Evolutionary conservation across 306 rosid species (phyloP).

Genomic region (Purshia tridentata): DNA sequence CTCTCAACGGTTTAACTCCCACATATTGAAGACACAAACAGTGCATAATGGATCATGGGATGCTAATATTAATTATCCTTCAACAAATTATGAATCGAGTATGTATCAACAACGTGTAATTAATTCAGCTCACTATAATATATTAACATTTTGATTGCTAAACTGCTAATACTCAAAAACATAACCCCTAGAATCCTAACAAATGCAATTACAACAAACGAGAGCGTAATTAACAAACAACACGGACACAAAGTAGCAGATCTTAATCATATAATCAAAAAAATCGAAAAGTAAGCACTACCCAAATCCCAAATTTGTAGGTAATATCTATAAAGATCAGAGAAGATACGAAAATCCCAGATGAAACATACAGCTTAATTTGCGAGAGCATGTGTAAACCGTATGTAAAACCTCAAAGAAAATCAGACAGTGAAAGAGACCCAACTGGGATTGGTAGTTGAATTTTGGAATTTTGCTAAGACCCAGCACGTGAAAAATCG

Average conservation of each 20-base stretch:
- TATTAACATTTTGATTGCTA: neutral
- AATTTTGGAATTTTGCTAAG: neutral
- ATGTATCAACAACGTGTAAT: neutral
- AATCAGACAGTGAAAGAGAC: neutral
- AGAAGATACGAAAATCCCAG: neutral
- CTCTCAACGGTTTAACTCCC: neutral
- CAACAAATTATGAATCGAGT: neutral
- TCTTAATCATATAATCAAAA: constrained; percentile 2
- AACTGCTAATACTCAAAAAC: neutral
- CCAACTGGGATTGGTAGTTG: constrained; percentile 11
- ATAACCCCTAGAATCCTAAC: neutral
- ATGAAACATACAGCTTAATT: neutral
- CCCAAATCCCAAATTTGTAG: neutral
- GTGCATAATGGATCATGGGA: neutral
- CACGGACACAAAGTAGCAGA: neutral
- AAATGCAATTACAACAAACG: neutral
- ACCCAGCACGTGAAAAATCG: neutral
- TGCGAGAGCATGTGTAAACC: neutral
- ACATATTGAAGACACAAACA: neutral
- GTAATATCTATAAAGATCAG: neutral
- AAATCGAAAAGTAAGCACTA: neutral
- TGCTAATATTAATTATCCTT: neutral
- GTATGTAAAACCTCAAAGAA: neutral
- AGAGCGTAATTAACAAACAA: neutral
- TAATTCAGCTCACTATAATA: neutral